Base-by-base conservation (phyloP, 805 yeast genomes). In the Candida peoriensis region DNA sequence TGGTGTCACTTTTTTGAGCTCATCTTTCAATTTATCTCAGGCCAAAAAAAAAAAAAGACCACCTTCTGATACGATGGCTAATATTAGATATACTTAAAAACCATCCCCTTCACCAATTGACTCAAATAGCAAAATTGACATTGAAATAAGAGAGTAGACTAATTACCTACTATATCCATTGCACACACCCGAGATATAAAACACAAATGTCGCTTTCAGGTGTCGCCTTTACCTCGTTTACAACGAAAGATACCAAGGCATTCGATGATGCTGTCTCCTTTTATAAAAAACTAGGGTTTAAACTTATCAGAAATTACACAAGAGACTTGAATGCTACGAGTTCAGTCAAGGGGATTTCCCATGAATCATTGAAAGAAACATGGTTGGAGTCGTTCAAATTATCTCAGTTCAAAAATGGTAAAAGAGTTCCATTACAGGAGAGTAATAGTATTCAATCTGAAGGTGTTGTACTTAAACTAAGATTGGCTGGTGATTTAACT, bases 301-400 rank as follows among this genome's bases (percentile, higher is more conserved):
- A 69, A 22, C 63, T 76, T 24, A 66, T 76, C 30, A 76, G 80
- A 52, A 76, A 68, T 47, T 82, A 68, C 56, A 66, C 78, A 41
- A 78, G 80, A 43, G 72, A 63, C 54, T 50, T 59, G 32, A 44
- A 38, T 16, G 50, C 53, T 31, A 57, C 52, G 36, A 63, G 66
- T 41, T 58, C 62, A 36, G 55, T 65, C 12, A 56, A 63, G 30
- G 89, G 89, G 5, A 63, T 82, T 30, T 72, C 86, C 8, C 66
- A 64, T 37, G 86, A 81, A 43, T 81, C 89, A 1, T 50, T 79
- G 32, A 72, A 67, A 43, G 94, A 83, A 57, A 58, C 74, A 20
- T 83, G 94, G 94, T 54, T 83, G 30, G 84, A 81, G 55, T 62
- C 78, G 16, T 81, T 76, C 55, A 86, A 84, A 15, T 61, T 54